A percentile compares a stretch with the other conserved stretches of the same genome.
Evolutionary conservation across 148 eudicot genomes (phyloP).

Genomic region (Rhododendron henanense): DNA sequence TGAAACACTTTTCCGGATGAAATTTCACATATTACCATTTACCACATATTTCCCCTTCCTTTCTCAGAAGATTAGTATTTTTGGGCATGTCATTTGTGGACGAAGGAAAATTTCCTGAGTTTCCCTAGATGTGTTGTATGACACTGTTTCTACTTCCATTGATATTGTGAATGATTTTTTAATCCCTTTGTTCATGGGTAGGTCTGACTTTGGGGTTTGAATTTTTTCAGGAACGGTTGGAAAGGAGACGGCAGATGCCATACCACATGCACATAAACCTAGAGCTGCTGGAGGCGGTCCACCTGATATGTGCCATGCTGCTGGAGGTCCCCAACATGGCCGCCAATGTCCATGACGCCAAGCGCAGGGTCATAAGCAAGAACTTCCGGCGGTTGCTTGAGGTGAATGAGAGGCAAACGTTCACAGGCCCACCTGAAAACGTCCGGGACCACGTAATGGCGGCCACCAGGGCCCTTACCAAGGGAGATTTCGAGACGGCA

Average conservation of each 20-base stretch:
- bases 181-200: background rate
- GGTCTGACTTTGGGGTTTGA: background rate
- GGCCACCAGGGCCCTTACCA: conserved; percentile 66
- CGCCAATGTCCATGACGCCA: conserved; percentile 62
- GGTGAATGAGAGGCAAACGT: conserved; percentile 62
- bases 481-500: conserved; percentile 72
- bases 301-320: conserved; percentile 83
- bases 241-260: conserved; percentile 89
- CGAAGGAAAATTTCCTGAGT: background rate
- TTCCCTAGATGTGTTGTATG: background rate
- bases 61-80: conserved; percentile 13
- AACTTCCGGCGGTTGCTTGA: conserved; percentile 71
- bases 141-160: background rate
- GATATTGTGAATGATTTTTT: background rate
- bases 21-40: background rate
- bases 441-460: conserved; percentile 86
- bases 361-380: conserved; percentile 71
- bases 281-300: conserved; percentile 84
- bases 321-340: conserved; percentile 97
- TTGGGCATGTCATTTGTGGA: background rate
- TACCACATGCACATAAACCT: conserved; percentile 96
- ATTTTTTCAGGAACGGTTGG: conserved; percentile 61
- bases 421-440: conserved; percentile 84
- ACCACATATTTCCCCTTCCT: background rate
- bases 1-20: background rate